Percentiles rank a stretch among this genome's conserved stretches.
Evolutionary conservation across 371 early-diverging fungal species (phyloP).

Genomic region (Fennellomyces sp.): DNA sequence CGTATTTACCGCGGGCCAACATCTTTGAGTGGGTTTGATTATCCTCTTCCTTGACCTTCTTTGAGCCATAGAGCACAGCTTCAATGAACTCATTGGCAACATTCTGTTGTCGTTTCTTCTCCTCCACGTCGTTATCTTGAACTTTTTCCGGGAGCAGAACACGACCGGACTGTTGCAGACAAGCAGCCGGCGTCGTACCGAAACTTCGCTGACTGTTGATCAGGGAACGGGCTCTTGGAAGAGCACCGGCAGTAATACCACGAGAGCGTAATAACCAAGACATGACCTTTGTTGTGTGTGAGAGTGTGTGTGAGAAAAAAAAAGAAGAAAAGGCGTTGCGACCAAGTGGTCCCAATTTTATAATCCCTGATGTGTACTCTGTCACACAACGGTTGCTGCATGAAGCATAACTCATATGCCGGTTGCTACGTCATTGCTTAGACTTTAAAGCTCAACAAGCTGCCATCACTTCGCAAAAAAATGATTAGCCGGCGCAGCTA

Average conservation of each 20-base stretch:
- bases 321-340: background rate
- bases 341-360: too few species aligned
- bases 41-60: constrained; percentile 55
- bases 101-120: constrained; percentile 10
- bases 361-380: too few species aligned
- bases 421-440: too few species aligned
- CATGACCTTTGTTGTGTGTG: background rate
- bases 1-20: constrained; percentile 87
- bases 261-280: constrained; percentile 2
- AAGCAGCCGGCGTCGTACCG: background rate
- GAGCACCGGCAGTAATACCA: background rate
- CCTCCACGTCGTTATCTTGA: background rate
- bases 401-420: too few species aligned
- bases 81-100: constrained; percentile 42
- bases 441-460: too few species aligned
- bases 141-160: background rate
- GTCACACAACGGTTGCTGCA: too few species aligned
- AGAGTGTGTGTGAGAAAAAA: background rate
- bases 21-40: constrained; percentile 69
- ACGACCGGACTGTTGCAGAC: background rate
- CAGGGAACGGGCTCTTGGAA: background rate
- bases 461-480: too few species aligned
- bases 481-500: too few species aligned
- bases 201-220: background rate
- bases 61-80: constrained; percentile 67